Evolutionary conservation across 1,284 basidiomycete genomes (phyloP).

Genomic region (Athelia sp.): DNA sequence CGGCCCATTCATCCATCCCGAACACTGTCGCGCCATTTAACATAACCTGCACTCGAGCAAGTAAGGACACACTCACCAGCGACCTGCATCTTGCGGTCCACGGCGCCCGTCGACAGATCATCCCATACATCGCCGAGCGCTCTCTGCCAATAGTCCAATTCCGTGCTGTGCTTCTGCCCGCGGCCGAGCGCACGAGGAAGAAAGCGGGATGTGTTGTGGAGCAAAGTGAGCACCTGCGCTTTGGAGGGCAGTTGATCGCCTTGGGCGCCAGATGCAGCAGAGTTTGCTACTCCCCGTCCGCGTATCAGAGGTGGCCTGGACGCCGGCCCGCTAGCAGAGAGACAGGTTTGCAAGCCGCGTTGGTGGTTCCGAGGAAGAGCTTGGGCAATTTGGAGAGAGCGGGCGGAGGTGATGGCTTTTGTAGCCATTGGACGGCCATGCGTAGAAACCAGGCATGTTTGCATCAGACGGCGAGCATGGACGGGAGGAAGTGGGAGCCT

Average conservation of each 20-base stretch:
- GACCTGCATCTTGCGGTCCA: conserved; percentile 31
- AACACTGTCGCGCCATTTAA: conserved; percentile 36
- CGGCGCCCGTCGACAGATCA: conserved; percentile 23
- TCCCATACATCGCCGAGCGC: conserved; percentile 30
- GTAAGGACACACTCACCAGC: conserved; percentile 34
- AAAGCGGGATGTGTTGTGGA: conserved; percentile 36
- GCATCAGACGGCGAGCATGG: not conserved
- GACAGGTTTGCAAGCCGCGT: not conserved
- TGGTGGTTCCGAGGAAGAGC: not conserved
- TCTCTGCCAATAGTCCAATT: conserved; percentile 32
- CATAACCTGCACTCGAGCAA: conserved; percentile 3
- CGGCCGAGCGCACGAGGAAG: conserved; percentile 31
- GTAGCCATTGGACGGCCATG: not conserved
- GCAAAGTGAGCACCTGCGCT: conserved; percentile 19
- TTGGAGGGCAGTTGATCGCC: not conserved
- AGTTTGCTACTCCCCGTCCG: not conserved
- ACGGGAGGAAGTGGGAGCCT: no score
- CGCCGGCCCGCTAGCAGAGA: not conserved
- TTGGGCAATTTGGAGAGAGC: not conserved
- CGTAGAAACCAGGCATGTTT: not conserved
- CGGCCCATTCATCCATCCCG: conserved; percentile 45
- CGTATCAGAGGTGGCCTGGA: not conserved
- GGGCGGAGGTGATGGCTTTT: not conserved
- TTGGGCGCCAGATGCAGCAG: not conserved
- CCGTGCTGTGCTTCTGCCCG: conserved; percentile 8